Conservation (phyloP, 805 yeast species). For the Wickerhamiella slavikovae region DNA sequence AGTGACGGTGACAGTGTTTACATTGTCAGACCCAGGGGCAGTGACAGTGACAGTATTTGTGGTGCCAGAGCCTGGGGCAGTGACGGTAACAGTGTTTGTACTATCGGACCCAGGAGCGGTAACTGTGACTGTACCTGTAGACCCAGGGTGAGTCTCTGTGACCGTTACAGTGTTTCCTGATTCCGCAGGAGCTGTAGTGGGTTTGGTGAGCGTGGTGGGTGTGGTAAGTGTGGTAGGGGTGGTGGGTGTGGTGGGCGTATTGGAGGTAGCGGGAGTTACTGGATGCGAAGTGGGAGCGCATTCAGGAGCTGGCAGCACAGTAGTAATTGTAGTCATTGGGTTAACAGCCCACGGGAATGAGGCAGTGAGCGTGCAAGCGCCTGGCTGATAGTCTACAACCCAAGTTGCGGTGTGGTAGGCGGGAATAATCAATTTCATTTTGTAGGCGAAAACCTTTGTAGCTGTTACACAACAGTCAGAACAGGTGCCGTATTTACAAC, state of each 20-base stretch:
- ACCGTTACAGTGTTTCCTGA: neutral
- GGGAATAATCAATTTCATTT: neutral
- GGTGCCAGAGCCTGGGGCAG: slow-evolving; percentile 10
- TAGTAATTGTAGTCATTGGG: neutral
- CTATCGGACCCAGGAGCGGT: slow-evolving; percentile 7
- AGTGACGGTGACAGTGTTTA: slow-evolving; percentile 1
- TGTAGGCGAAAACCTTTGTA: neutral
- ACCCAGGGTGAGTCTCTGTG: neutral
- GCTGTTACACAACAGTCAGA: neutral
- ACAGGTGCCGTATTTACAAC: neutral
- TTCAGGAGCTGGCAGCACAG: neutral
- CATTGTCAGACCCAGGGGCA: slow-evolving; percentile 6
- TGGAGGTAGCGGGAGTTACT: neutral
- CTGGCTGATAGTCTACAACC: too few relatives aligned
- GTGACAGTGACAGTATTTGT: slow-evolving; percentile 7
- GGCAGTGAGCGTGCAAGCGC: too few relatives aligned
- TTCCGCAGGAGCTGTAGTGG: neutral
- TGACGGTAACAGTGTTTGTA: slow-evolving; percentile 9
- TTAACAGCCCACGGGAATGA: too few relatives aligned
- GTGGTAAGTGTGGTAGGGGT: neutral
- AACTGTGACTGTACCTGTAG: slow-evolving; percentile 2
- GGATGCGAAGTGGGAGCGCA: neutral
- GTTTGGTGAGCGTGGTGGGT: neutral
- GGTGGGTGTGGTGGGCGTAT: neutral
- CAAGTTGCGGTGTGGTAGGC: neutral